phyloP scores from a whole-genome alignment of 495 filamentous ascomycete species.

The Penicillium arizonense region DNA sequence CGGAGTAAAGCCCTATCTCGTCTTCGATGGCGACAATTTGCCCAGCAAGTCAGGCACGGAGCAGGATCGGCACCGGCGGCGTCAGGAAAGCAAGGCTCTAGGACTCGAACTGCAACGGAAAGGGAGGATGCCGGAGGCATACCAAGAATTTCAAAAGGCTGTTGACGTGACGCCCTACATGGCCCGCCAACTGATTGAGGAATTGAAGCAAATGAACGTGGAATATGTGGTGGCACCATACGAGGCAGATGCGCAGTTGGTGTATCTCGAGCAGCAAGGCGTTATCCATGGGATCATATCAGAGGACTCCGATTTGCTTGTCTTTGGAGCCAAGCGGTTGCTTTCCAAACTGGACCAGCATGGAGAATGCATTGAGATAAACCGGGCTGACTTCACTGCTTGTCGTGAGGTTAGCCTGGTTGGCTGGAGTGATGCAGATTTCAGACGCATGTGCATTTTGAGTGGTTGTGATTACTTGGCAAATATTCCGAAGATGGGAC shows the following conservation, averaged over 20 bases:
- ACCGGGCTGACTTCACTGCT: constrained; percentile 79
- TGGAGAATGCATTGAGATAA: constrained; percentile 89
- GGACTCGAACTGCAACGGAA: constrained; percentile 79
- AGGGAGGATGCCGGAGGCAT: constrained; percentile 76
- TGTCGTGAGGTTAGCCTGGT: constrained; percentile 85
- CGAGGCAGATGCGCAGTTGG: constrained; percentile 95
- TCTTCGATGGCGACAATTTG: constrained; percentile 95
- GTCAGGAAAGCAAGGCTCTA: constrained; percentile 68
- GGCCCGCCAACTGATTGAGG: constrained; percentile 89
- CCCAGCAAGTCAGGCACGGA: constrained; percentile 97
- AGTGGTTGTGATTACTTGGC: constrained; percentile 97
- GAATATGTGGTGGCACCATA: constrained; percentile 95
- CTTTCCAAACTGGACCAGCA: constrained; percentile 94
- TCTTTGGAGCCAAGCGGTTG: constrained; percentile 88
- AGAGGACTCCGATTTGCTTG: constrained; percentile 94
- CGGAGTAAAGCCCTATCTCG: constrained; percentile 86
- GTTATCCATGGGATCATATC: constrained; percentile 85
- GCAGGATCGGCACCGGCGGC: constrained; percentile 60
- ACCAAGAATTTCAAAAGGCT: constrained; percentile 88
- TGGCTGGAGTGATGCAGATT: constrained; percentile 89
- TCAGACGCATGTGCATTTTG: constrained; percentile 92
- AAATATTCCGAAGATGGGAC: constrained; percentile 77
- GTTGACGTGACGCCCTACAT: constrained; percentile 96
- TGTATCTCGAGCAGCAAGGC: constrained; percentile 84
- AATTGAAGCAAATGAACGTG: constrained; percentile 74